These are phyloP conservation scores for Cyberlindnera nakhonratchasimensis DNA, from an alignment of 805 yeast species.

Conservation along the genomic window DNA sequence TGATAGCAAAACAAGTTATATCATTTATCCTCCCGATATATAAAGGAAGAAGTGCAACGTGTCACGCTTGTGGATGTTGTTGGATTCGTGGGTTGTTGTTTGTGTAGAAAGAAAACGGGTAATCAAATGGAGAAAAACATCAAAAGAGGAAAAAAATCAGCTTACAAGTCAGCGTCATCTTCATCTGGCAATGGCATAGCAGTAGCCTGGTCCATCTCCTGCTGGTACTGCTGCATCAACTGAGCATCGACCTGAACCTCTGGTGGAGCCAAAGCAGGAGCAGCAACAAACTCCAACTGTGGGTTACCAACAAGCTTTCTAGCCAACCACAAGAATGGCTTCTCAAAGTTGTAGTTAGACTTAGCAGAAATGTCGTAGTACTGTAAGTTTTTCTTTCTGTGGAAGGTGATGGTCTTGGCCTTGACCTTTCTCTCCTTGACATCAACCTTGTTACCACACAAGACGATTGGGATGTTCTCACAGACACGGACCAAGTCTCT, in stretches of 20 bases:
- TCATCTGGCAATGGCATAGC: constrained; percentile 99
- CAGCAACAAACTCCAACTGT: constrained; percentile 95
- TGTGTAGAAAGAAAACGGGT: not conserved
- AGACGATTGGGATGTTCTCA: constrained; percentile 98
- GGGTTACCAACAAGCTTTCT: constrained; percentile 99
- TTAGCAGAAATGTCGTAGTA: constrained; percentile 99
- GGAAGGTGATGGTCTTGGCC: constrained; percentile 99
- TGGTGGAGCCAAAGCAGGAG: constrained; percentile 99
- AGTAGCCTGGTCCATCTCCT: constrained; percentile 99
- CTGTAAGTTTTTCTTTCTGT: constrained; percentile 99
- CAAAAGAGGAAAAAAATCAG: not conserved
- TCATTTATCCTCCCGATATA: not conserved
- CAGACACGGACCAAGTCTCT: constrained; percentile 99
- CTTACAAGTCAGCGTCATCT: constrained; percentile 97
- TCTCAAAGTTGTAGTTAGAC: constrained; percentile 98
- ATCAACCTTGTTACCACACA: constrained; percentile 99
- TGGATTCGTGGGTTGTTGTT: no score
- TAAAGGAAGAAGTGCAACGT: not conserved
- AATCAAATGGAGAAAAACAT: not conserved
- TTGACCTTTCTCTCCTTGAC: constrained; percentile 99
- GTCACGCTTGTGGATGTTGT: not conserved
- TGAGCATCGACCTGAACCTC: constrained; percentile 97
- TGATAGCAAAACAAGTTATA: not conserved
- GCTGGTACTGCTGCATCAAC: constrained; percentile 97
- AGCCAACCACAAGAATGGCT: constrained; percentile 99